phyloP scores from a whole-genome alignment of 192 early-diverging fungal genomes.

The Umbelopsis ramanniana region DNA sequence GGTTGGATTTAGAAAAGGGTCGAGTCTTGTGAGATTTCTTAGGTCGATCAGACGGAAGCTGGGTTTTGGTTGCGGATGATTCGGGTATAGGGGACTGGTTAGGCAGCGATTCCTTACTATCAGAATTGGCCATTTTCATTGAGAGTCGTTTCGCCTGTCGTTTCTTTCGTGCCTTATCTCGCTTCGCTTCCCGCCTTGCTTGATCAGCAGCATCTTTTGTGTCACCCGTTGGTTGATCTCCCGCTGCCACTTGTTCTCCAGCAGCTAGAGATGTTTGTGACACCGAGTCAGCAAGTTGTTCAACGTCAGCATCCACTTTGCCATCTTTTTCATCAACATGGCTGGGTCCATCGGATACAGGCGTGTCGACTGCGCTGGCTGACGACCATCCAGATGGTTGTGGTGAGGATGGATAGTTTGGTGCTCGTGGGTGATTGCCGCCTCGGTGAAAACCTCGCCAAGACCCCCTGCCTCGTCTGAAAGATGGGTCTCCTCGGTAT shows the following conservation, averaged over 20 bases:
- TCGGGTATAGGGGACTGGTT: background rate
- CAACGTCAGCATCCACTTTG: background rate
- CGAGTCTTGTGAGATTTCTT: background rate
- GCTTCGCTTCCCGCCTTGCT: background rate
- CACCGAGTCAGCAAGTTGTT: constrained; percentile 1
- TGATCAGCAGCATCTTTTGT: background rate
- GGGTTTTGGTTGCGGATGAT: background rate
- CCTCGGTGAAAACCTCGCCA: constrained; percentile 13
- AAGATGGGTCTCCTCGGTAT: constrained; percentile 8
- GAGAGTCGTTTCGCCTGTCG: constrained; percentile 1
- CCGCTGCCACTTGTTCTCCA: background rate
- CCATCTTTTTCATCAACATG: background rate
- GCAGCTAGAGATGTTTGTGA: background rate
- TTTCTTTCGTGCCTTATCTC: background rate
- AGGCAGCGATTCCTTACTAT: background rate
- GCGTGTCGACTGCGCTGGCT: no score
- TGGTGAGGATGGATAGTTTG: background rate
- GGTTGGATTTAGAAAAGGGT: background rate
- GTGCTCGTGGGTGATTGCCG: background rate
- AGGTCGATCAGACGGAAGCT: background rate
- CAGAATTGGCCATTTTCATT: background rate
- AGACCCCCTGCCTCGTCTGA: constrained; percentile 3
- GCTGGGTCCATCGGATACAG: background rate
- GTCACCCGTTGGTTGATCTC: background rate
- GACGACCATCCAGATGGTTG: background rate